These are phyloP conservation scores for Hirschfeldia incana DNA, from an alignment of 345 rosid species.

Conservation along the genomic window DNA sequence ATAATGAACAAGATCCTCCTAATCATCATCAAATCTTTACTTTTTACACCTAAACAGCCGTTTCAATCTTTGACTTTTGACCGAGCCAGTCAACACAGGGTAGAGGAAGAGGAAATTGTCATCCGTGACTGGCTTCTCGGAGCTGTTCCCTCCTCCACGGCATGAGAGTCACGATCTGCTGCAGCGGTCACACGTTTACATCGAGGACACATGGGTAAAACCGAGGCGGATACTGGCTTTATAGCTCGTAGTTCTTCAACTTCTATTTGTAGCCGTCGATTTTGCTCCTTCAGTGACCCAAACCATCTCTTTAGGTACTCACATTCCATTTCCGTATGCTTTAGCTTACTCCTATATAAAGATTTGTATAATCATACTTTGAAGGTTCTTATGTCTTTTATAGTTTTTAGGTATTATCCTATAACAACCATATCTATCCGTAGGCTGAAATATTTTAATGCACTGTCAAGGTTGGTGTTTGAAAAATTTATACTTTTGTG, in stretches of 20 bases:
- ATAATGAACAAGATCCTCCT: constrained; percentile 38
- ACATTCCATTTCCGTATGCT: constrained; percentile 63
- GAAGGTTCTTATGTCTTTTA: not conserved
- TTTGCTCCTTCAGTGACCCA: constrained; percentile 56
- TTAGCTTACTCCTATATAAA: constrained; percentile 61
- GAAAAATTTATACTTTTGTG: constrained; percentile 2
- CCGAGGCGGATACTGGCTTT: constrained; percentile 31
- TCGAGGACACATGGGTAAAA: constrained; percentile 41
- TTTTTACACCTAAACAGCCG: constrained; percentile 28
- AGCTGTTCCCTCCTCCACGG: constrained; percentile 28
- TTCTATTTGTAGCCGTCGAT: constrained; percentile 57
- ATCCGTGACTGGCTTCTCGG: constrained; percentile 25
- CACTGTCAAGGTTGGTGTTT: constrained; percentile 16
- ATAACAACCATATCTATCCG: constrained; percentile 2
- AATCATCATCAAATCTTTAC: constrained; percentile 40
- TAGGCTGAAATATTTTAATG: not conserved
- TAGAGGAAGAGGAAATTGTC: constrained; percentile 37
- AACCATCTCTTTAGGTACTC: constrained; percentile 61
- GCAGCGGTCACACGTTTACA: constrained; percentile 37
- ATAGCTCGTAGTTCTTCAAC: constrained; percentile 56
- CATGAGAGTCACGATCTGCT: constrained; percentile 23
- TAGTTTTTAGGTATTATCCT: not conserved
- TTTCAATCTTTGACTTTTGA: constrained; percentile 41
- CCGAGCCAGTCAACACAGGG: constrained; percentile 28
- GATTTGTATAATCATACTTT: not conserved